These are phyloP conservation scores for Russula lepida DNA, from an alignment of 768 basidiomycete genomes.

Conservation along the genomic window DNA sequence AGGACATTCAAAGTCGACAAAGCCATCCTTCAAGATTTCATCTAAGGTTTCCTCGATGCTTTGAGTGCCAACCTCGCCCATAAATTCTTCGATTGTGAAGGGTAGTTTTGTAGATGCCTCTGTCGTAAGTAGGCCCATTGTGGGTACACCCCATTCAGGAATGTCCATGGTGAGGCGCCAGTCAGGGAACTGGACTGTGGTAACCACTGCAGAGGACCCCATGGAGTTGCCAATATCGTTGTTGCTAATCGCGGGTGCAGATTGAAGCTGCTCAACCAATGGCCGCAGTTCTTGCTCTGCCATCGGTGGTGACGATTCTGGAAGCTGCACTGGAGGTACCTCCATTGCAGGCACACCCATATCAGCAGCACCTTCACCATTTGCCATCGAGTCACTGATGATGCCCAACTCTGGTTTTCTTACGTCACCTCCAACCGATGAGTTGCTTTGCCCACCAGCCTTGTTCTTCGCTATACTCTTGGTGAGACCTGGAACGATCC, in stretches of 20 bases:
- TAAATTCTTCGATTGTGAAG: no score
- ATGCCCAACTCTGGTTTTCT: not conserved
- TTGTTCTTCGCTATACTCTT: no score
- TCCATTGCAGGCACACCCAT: not conserved
- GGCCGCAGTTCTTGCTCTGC: not conserved
- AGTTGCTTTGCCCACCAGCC: not conserved
- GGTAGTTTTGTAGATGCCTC: no score
- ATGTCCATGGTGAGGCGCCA: not conserved
- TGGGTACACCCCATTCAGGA: no score
- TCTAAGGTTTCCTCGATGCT: no score
- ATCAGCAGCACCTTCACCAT: not conserved
- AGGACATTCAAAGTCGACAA: no score
- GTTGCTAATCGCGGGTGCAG: not conserved
- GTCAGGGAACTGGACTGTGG: not conserved
- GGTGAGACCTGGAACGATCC: not conserved
- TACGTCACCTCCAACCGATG: not conserved
- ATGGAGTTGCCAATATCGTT: not conserved
- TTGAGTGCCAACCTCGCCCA: no score
- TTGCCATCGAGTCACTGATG: not conserved
- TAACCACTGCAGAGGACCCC: not conserved
- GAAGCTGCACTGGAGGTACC: not conserved
- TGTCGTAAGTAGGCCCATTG: no score
- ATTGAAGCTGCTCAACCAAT: not conserved
- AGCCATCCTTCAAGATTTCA: no score
- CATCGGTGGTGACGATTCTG: not conserved